phyloP scores from a whole-genome alignment of 139 green algal genomes.

The Auxenochlorella pyrenoidosa region DNA sequence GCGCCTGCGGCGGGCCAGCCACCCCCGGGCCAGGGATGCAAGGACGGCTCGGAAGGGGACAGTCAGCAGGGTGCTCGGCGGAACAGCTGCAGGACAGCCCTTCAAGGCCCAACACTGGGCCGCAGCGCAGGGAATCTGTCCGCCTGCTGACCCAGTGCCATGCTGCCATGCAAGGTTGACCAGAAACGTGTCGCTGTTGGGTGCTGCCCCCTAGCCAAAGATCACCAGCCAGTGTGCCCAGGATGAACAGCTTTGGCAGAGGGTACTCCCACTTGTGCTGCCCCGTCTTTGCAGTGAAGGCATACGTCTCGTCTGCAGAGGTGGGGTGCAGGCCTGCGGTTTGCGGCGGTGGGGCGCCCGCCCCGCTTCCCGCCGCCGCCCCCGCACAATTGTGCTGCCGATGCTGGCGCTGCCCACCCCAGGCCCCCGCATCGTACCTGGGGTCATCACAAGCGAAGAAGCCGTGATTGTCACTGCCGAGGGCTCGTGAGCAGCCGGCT shows the following conservation, averaged over 20 bases:
- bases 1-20: no score
- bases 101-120: no score
- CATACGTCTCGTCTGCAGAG: conserved; percentile 14
- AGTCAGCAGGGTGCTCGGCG: no score
- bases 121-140: no score
- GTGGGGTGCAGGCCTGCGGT: background rate
- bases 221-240: background rate
- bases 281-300: background rate
- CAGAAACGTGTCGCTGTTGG: no score
- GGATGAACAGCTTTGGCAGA: background rate
- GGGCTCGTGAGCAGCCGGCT: background rate
- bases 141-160: no score
- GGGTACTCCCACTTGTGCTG: conserved; percentile 6
- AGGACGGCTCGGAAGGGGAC: no score
- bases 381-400: background rate
- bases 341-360: background rate
- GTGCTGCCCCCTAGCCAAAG: background rate
- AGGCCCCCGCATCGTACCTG: background rate
- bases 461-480: background rate
- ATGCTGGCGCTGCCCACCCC: no score
- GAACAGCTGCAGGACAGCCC: no score
- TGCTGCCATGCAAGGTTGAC: background rate
- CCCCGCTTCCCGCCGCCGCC: background rate
- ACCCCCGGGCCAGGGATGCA: no score
- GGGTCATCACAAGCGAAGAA: conserved; percentile 5